These are phyloP conservation scores for Cladophialophora bantiana DNA, from an alignment of 2,329 filamentous ascomycete species.

Conservation along the genomic window DNA sequence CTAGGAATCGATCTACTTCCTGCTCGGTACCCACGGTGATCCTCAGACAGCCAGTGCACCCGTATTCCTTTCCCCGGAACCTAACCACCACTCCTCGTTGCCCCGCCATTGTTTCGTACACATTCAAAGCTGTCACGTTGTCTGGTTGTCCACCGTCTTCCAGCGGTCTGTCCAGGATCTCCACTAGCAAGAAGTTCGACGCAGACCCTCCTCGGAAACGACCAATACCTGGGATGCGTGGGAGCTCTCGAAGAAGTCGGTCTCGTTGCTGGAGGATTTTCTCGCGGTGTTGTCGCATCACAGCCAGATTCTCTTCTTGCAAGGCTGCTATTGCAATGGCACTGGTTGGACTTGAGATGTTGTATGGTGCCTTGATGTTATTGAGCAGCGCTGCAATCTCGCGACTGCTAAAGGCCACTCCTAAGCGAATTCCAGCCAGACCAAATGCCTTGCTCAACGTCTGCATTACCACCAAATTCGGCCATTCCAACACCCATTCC, in stretches of 20 bases:
- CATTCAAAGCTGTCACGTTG: conserved; percentile 76
- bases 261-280: conserved; percentile 77
- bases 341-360: conserved; percentile 87
- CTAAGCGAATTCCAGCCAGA: conserved; percentile 89
- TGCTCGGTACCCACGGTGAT: conserved; percentile 91
- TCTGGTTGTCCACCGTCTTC: conserved; percentile 71
- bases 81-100: conserved; percentile 87
- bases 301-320: conserved; percentile 67
- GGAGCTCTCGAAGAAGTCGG: conserved; percentile 75
- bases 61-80: conserved; percentile 90
- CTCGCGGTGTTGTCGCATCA: conserved; percentile 75
- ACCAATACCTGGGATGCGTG: conserved; percentile 78
- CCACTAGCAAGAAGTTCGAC: conserved; percentile 89
- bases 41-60: conserved; percentile 85
- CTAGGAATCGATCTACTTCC: conserved; percentile 81
- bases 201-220: conserved; percentile 78
- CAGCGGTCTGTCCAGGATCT: conserved; percentile 73
- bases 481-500: conserved; percentile 90
- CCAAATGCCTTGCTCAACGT: conserved; percentile 98
- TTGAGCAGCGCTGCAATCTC: conserved; percentile 83
- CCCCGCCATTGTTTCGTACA: conserved; percentile 87
- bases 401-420: conserved; percentile 79
- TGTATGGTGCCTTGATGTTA: conserved; percentile 94
- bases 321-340: conserved; percentile 79
- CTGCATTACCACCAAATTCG: conserved; percentile 97